Base-by-base conservation (phyloP, 164 flowering plant genomes). In the Magnolia sinica region DNA sequence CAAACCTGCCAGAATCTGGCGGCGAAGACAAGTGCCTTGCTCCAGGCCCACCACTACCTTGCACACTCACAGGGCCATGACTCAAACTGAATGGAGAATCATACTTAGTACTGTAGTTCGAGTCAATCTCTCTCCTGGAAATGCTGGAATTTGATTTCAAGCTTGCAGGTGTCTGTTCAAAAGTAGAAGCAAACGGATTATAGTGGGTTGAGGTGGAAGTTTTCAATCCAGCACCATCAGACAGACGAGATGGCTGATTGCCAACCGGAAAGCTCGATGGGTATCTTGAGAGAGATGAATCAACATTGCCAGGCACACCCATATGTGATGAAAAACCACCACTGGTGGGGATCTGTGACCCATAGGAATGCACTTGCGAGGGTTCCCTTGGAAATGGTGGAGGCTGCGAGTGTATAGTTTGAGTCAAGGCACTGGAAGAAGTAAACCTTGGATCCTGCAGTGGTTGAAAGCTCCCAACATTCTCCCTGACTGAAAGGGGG, bases 171-270 rank as follows among this genome's bases (percentile, higher is more conserved):
- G 90, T 88, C 80, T 84, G 85, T 61, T 95, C 94, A 83, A 88
- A 87, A 70, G 92, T 87, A 51, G 98, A 86, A 76, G 93, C 90
- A 86, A 83, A 88, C 59, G 93, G 93, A 84, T 91, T 91, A 78
- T 83, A 84, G 78, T 88, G 90, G 49, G 82, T 31, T 75, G 80
- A 61, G 22, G 71, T 74, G 45, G 90, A 71, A 81, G 81, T 74
- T 81, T 82, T 84, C 10, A 90, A 85, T 73, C 82, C 89, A 64
- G 78, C 83, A 78, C 74, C 74, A 75, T 83, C 89, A 24, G 85
- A 61, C 18, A 74, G 22, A 2, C 29, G 81, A 76, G 89, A 67
- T 7, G 82, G 69, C 31, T 79, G 81, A 77, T 78, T 81, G 77
- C 70, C 73, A 14, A 82, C 88, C n/a, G 61, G 76, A 72, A 79